Evolutionary conservation across 2,329 filamentous ascomycete species (phyloP), one percentile per base, ranked within the genome.

Genomic region (Apiospora malaysiana): DNA sequence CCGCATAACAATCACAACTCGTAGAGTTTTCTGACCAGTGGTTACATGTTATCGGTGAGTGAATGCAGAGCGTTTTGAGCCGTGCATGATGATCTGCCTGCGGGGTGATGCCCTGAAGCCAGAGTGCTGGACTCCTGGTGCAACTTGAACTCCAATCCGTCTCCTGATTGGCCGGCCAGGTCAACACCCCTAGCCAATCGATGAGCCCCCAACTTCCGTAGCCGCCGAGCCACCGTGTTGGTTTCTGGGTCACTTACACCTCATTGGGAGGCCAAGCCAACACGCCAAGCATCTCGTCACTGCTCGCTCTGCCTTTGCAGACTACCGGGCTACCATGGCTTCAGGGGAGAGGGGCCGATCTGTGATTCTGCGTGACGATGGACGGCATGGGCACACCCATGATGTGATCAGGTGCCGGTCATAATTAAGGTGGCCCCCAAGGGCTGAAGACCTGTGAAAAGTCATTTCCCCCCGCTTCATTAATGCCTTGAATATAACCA

Each of bases 41-140:
- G 51, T 59, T 27, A n/a, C n/a, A n/a, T n/a, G n/a, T n/a, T n/a
- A n/a, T n/a, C n/a, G n/a, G n/a, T n/a, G n/a, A n/a, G n/a, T n/a
- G n/a, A n/a, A n/a, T n/a, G n/a, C n/a, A n/a, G 7, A 56, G 25
- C 21, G 51, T 16, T 4, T 56, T 3, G 51, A 56, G 51, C 25
- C 51, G 51, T 56, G 51, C 51, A 59, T 59, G 51, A 21, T 59
- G 51, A 59, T 59, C 51, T 59, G 51, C 51, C 27, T 59, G 51
- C 14, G 51, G 51, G 49, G 49, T 56, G 14, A 25, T 56, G 49
- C 49, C 49, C 49, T 56, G 49, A 12, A 37, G 32, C 56, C 56
- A 63, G 56, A 63, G 56, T 40, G 56, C 56, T 63, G 32, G 56
- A 23, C 56, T 40, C 16, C 18, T 4, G 9, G 27, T 63, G 32